Evolutionary conservation across 2,329 filamentous ascomycete genomes (phyloP), one percentile per base, ranked within the genome.

Genomic region (Claviceps quebecensis): DNA sequence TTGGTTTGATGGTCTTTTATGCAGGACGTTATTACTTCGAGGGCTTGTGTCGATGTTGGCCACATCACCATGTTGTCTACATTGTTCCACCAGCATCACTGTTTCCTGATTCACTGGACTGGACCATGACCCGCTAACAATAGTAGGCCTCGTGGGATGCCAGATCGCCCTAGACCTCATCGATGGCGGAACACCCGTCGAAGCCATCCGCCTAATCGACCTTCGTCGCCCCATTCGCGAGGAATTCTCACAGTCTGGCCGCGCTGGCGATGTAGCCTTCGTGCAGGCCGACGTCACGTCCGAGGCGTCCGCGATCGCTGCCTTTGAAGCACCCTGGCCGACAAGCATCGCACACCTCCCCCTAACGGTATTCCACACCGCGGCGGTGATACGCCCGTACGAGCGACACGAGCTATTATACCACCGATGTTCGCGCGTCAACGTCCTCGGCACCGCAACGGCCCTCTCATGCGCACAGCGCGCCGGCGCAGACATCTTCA

Each of bases 291-390:
- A 81, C 58, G 75, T 80, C 56, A 69, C 72, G 3, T 73, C 75
- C 17, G 59, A 63, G 19, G 55, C 62, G 3, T 69, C 69, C 2
- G 71, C 74, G 0, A 54, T 62, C 6, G 65, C 63, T 0, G 74
- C 75, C 16, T 78, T 80, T 52, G 59, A 63, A 5, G 62, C 64
- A 22, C 65, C 70, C 5, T 80, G 77, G 77, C 64, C 68, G 2
- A 47, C 60, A 2, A 59, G 61, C 1, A 65, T 70, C 5, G 64
- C 69, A 5, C 46, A 61, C 4, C 65, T 72, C 3, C 75, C 76
- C 1, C 62, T 80, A 23, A 78, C 76, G 1, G 76, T 80, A 14
- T 78, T 76, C 57, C 77, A 80, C 63, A 78, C 72, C 0, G 77
- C 76, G 2, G 77, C 76, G 1, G 66, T 71, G 5, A 78, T 80